Conservation (phyloP, 371 early-diverging fungal species). For the Lichtheimia corymbifera region DNA sequence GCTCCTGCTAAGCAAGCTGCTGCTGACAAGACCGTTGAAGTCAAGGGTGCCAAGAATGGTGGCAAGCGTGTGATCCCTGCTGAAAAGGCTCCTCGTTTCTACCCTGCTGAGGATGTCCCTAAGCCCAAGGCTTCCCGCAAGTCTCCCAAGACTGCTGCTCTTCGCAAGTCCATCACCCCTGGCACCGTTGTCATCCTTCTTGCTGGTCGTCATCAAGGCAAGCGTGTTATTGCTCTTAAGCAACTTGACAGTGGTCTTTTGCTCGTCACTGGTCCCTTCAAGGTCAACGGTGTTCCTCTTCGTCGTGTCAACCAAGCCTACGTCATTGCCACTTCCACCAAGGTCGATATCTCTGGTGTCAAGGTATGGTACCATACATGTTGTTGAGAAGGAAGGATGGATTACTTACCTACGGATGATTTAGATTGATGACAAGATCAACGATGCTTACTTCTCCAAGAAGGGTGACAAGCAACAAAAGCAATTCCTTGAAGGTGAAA, state of each 20-base stretch:
- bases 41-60: conserved; percentile 82
- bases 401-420: neutral
- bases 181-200: conserved; percentile 96
- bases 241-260: conserved; percentile 91
- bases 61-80: conserved; percentile 72
- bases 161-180: conserved; percentile 91
- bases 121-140: conserved; percentile 80
- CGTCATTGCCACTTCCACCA: conserved; percentile 97
- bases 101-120: conserved; percentile 83
- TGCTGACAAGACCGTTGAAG: conserved; percentile 71
- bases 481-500: conserved; percentile 84
- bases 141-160: conserved; percentile 66
- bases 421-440: conserved; percentile 76
- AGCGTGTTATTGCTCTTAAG: conserved; percentile 98
- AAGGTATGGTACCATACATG: conserved; percentile 44
- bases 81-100: conserved; percentile 74
- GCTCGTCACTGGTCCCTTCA: conserved; percentile 96
- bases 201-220: conserved; percentile 95
- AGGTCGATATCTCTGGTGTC: conserved; percentile 84
- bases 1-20: conserved; percentile 46
- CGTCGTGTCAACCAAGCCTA: conserved; percentile 97
- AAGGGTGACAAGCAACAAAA: conserved; percentile 76
- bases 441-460: conserved; percentile 92
- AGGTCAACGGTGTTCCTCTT: conserved; percentile 96
- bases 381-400: neutral